phyloP scores from a whole-genome alignment of 805 yeast genomes.

The Sugiyamaella valdiviana region DNA sequence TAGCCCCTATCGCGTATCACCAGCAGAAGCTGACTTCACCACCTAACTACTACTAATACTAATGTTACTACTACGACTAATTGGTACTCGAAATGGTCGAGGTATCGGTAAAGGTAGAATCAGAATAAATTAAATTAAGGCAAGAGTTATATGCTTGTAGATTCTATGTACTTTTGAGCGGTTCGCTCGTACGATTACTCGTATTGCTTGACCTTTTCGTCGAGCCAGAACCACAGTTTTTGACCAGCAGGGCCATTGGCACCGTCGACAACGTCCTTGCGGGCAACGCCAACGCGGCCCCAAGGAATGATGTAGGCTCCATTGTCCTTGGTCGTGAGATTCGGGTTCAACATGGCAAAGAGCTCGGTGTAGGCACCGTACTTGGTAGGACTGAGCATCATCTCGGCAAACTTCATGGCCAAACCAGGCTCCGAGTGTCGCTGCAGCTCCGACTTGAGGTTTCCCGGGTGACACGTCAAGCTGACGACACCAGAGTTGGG shows the following conservation, averaged over 20 bases:
- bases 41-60: too few relatives aligned
- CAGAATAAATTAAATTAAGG: too few relatives aligned
- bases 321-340: slow-evolving; percentile 29
- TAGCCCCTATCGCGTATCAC: not conserved
- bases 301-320: slow-evolving; percentile 39
- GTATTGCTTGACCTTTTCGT: slow-evolving; percentile 20
- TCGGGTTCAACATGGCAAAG: slow-evolving; percentile 39
- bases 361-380: slow-evolving; percentile 43
- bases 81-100: too few relatives aligned
- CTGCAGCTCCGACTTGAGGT: slow-evolving; percentile 32
- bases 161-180: too few relatives aligned
- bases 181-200: not conserved
- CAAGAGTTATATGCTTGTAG: too few relatives aligned
- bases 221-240: slow-evolving; percentile 34
- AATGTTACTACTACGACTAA: too few relatives aligned
- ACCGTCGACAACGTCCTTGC: slow-evolving; percentile 35
- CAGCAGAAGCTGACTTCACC: too few relatives aligned
- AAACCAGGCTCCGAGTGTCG: slow-evolving; percentile 20
- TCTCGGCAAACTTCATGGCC: not conserved
- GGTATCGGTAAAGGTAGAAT: too few relatives aligned
- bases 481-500: slow-evolving; percentile 31
- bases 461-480: slow-evolving; percentile 39
- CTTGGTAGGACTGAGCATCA: slow-evolving; percentile 20
- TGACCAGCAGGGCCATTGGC: slow-evolving; percentile 31
- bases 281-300: slow-evolving; percentile 36